These are phyloP conservation scores for Wickerhamiella vanderwaltii DNA, from an alignment of 805 yeast species.

Conservation along the genomic window DNA sequence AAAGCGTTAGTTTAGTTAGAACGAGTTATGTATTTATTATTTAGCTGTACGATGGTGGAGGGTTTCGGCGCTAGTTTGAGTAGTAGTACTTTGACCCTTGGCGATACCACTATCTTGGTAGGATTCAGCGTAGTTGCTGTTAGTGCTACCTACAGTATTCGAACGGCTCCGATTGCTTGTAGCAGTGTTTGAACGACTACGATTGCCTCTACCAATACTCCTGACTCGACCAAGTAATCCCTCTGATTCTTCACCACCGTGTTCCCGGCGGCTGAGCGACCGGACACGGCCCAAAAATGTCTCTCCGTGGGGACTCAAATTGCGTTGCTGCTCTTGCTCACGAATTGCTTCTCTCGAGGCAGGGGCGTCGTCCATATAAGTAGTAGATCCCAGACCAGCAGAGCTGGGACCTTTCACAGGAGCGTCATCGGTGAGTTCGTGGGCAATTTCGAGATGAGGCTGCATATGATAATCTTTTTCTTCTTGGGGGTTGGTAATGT, in stretches of 20 bases:
- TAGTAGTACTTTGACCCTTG: neutral
- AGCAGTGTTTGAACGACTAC: constrained; percentile 1
- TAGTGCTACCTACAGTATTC: too few relatives aligned
- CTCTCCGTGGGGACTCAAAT: neutral
- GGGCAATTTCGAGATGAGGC: constrained; percentile 34
- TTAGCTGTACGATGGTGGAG: neutral
- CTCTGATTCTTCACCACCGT: neutral
- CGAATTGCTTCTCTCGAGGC: constrained; percentile 43
- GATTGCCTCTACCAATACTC: constrained; percentile 3
- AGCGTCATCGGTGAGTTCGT: constrained; percentile 44
- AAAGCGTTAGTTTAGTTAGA: constrained; percentile 18
- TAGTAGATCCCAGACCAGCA: constrained; percentile 80
- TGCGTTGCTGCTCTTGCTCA: constrained; percentile 7
- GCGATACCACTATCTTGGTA: neutral
- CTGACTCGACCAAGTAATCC: constrained; percentile 8
- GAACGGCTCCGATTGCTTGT: constrained; percentile 1
- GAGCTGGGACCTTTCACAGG: constrained; percentile 36
- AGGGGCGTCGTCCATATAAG: constrained; percentile 93
- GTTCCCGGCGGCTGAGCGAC: constrained; percentile 2
- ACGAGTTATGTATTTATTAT: constrained; percentile 2
- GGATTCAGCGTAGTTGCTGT: neutral
- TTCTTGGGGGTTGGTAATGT: constrained; percentile 34
- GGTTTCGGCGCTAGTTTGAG: neutral
- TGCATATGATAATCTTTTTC: constrained; percentile 38
- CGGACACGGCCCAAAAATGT: constrained; percentile 5